phyloP scores from a whole-genome alignment of 441 rosid genomes.

The Jatropha podagrica region DNA sequence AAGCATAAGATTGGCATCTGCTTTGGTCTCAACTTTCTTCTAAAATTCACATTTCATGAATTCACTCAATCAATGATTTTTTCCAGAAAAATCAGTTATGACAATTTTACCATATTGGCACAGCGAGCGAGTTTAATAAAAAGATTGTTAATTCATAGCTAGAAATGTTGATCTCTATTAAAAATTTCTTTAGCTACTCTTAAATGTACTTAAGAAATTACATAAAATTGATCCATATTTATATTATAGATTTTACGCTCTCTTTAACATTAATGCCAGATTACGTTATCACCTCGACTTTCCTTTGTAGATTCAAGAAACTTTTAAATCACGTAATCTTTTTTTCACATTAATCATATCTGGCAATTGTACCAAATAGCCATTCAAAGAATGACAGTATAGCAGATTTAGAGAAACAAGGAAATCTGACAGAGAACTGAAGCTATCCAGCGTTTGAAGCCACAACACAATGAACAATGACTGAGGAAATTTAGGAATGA shows the following conservation, averaged over 20 bases:
- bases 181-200: neutral
- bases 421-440: neutral
- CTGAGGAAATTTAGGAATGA: neutral
- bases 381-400: neutral
- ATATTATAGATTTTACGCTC: neutral
- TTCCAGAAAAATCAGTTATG: neutral
- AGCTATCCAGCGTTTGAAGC: neutral
- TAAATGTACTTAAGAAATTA: neutral
- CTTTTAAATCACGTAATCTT: neutral
- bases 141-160: neutral
- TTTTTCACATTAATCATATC: neutral
- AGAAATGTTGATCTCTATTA: neutral
- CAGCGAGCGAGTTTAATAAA: neutral
- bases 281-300: neutral
- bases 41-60: neutral
- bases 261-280: neutral
- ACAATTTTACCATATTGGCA: slow-evolving; percentile 1
- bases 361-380: neutral
- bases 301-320: neutral
- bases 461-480: neutral
- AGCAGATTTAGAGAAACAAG: neutral
- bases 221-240: neutral
- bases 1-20: neutral
- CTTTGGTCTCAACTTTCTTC: neutral
- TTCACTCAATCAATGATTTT: neutral